Evolutionary conservation across 176 grass and related monocot species (phyloP), one percentile per base, ranked within the genome.

Genomic region (Typha latifolia): DNA sequence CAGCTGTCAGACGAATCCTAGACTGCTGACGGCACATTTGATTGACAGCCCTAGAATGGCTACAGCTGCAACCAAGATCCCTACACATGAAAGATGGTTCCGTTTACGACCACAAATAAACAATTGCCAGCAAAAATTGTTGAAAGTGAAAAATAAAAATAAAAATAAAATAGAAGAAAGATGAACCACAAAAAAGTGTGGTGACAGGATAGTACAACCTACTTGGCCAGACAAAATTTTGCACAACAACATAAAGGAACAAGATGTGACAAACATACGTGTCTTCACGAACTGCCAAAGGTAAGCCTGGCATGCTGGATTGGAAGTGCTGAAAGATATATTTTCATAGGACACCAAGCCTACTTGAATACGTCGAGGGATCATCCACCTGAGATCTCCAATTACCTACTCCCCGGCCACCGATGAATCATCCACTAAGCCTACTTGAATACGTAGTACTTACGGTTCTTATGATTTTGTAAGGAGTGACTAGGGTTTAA

Each of bases 11-110:
- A 49, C 51, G 57, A 82, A 72, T 57, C 61, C 86, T 66, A 16
- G 77, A 68, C 61, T 79, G 88, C 64, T 88, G 80, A 66, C 55
- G 80, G 68, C 80, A 89, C 76, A 77, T 82, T 26, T 91, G 87
- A 61, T 85, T 76, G 24, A 72, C 68, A 56, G 82, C 75, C 68
- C 82, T 78, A 68, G 79, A 66, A 78, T 80, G 66, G 75, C 82
- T 65, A 70, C 67, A 69, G 72, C 68, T 68, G 72, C 66, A 82
- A 67, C 69, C 81, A 7, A 56, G 62, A 48, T 91, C 88, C 51
- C 82, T 90, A 65, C 70, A 73, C 31, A 27, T 12, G 34, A 16
- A 67, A 57, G 10, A 27, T 15, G 12, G 20, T 48, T 48, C 29
- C n/a, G 22, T 59, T 59, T 59, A 9, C 20, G 15, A 47, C 43